These are phyloP conservation scores for Calonectria honghensis DNA, from an alignment of 2,329 filamentous ascomycete species.

Conservation along the genomic window DNA sequence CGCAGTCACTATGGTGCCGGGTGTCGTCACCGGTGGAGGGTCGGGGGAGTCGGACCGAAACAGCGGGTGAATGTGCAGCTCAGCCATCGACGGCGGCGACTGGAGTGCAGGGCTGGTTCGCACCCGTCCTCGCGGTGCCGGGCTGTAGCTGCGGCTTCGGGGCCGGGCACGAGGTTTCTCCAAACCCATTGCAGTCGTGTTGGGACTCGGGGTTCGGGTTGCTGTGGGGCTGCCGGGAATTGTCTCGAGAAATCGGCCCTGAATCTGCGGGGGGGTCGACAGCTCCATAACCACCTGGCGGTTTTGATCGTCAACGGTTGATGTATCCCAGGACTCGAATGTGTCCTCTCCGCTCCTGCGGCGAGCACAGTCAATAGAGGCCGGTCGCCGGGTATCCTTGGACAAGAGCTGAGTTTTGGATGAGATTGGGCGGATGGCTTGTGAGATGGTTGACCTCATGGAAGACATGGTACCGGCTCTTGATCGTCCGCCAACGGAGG, in stretches of 20 bases:
- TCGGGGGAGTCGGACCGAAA: slow-evolving; percentile 83
- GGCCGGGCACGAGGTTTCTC: slow-evolving; percentile 67
- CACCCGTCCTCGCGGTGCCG: slow-evolving; percentile 60
- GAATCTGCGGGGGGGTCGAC: slow-evolving; percentile 65
- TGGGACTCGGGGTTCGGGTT: slow-evolving; percentile 80
- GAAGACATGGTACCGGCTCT: slow-evolving; percentile 51
- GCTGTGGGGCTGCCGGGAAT: slow-evolving; percentile 80
- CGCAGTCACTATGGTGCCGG: slow-evolving; percentile 82
- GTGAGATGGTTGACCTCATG: slow-evolving; percentile 64
- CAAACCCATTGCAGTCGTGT: slow-evolving; percentile 72
- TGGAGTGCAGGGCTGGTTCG: slow-evolving; percentile 47
- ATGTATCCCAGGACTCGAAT: slow-evolving; percentile 86
- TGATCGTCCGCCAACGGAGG: slow-evolving; percentile 61
- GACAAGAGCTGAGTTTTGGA: slow-evolving; percentile 74
- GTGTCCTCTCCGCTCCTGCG: slow-evolving; percentile 71
- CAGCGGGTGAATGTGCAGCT: slow-evolving; percentile 85
- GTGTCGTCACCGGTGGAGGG: slow-evolving; percentile 79
- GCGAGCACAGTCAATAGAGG: slow-evolving; percentile 68
- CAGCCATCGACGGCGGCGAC: slow-evolving; percentile 63
- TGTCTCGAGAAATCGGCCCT: slow-evolving; percentile 77
- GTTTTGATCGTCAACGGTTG: slow-evolving; percentile 77
- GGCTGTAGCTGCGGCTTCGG: slow-evolving; percentile 73
- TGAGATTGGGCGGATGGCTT: slow-evolving; percentile 71
- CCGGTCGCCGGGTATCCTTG: slow-evolving; percentile 64
- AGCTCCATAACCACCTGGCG: slow-evolving; percentile 74